A percentile compares a stretch with the other conserved stretches of the same genome.
phyloP scores from a whole-genome alignment of 2,329 filamentous ascomycete genomes.

The Sporothrix luriei region DNA sequence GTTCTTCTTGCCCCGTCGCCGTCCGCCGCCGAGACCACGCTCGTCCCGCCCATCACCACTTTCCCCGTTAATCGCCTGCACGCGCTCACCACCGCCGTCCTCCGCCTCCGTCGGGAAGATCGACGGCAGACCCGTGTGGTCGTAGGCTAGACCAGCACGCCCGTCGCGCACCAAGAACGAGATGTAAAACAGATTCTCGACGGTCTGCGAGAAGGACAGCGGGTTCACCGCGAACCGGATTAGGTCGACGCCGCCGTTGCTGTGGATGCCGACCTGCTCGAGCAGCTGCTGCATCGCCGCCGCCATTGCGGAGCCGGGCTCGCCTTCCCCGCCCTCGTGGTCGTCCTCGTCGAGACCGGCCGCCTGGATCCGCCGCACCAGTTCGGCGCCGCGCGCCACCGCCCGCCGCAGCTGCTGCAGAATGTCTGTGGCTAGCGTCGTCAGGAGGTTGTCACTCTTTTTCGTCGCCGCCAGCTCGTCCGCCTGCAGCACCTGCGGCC shows the following conservation, averaged over 20 bases:
- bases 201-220: constrained; percentile 84
- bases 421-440: constrained; percentile 72
- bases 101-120: constrained; percentile 32
- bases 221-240: constrained; percentile 92
- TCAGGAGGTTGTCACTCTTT: constrained; percentile 67
- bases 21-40: background rate
- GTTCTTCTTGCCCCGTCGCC: constrained; percentile 42
- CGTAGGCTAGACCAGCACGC: constrained; percentile 70
- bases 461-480: constrained; percentile 75
- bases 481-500: constrained; percentile 75
- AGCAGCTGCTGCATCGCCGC: constrained; percentile 46
- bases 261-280: constrained; percentile 65
- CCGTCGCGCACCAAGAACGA: constrained; percentile 93
- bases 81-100: constrained; percentile 12
- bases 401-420: constrained; percentile 60
- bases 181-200: constrained; percentile 96
- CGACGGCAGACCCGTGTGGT: constrained; percentile 74
- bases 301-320: constrained; percentile 35
- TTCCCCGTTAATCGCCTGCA: constrained; percentile 14
- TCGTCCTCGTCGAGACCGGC: constrained; percentile 47
- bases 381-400: constrained; percentile 52
- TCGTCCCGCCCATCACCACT: background rate
- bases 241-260: constrained; percentile 72
- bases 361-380: constrained; percentile 47
- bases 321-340: constrained; percentile 50